phyloP scores from a whole-genome alignment of 2,329 filamentous ascomycete species.

The Ophiostoma ulmi region DNA sequence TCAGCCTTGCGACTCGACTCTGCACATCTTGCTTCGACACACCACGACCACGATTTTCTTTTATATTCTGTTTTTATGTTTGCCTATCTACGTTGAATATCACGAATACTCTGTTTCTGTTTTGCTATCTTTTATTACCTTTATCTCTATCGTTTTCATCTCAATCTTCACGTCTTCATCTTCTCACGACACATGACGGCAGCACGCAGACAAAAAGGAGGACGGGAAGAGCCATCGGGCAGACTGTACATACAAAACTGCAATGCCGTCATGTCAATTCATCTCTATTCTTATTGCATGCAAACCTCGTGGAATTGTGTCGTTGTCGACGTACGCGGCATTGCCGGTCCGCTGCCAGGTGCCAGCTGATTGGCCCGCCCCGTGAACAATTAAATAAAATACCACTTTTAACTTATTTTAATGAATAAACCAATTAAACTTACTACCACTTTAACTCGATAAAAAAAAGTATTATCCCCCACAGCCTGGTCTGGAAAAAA shows the following conservation, averaged over 20 bases:
- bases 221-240: not conserved
- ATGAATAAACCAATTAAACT: not conserved
- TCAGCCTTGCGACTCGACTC: not conserved
- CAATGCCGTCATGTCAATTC: not conserved
- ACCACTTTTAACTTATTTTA: not conserved
- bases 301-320: not conserved
- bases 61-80: not conserved
- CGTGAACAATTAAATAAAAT: conserved; percentile 9
- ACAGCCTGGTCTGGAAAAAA: not conserved
- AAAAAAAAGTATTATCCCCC: conserved; percentile 2
- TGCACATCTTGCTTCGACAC: not conserved
- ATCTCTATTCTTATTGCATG: not conserved
- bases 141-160: not conserved
- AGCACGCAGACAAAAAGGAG: not conserved
- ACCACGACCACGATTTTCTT: not conserved
- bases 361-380: conserved; percentile 14
- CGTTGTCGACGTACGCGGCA: not conserved
- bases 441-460: not conserved
- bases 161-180: not conserved
- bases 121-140: not conserved
- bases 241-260: not conserved
- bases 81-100: not conserved
- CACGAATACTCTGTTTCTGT: not conserved
- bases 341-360: conserved; percentile 6
- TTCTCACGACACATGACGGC: not conserved